These are phyloP conservation scores for Mycena latifolia DNA, from an alignment of 768 basidiomycete genomes.

Conservation along the genomic window DNA sequence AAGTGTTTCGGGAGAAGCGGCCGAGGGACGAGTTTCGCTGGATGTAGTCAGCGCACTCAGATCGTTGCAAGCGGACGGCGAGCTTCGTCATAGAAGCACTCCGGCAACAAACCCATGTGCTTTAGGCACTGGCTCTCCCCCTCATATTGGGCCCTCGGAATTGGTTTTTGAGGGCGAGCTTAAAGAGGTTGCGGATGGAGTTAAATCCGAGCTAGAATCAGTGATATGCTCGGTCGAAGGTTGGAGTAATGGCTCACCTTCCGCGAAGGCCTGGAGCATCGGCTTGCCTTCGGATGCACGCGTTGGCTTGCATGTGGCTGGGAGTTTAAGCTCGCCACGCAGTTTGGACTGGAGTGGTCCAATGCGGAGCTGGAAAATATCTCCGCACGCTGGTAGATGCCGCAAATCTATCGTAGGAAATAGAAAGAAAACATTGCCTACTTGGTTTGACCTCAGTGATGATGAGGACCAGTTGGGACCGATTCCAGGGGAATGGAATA, in stretches of 20 bases:
- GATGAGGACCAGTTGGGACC: slow-evolving; percentile 26
- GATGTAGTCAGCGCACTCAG: no score
- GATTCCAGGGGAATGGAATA: not conserved
- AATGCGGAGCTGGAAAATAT: not conserved
- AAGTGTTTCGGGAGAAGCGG: no score
- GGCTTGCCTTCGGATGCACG: no score
- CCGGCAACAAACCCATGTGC: slow-evolving; percentile 10
- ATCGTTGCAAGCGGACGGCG: slow-evolving; percentile 22
- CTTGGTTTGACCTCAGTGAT: slow-evolving; percentile 19
- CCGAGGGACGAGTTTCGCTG: no score
- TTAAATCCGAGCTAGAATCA: not conserved
- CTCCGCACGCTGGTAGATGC: no score
- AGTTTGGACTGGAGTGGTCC: not conserved
- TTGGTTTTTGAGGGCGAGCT: not conserved
- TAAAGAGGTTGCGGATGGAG: not conserved
- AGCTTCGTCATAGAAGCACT: not conserved
- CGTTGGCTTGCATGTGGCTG: no score
- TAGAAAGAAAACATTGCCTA: slow-evolving; percentile 13
- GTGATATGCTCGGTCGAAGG: not conserved
- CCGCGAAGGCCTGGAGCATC: not conserved
- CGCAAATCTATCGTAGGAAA: no score
- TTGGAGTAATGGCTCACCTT: not conserved
- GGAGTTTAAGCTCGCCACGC: not conserved
- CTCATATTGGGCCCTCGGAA: slow-evolving; percentile 7
- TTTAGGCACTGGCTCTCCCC: slow-evolving; percentile 15